phyloP scores from a whole-genome alignment of 2,329 filamentous ascomycete genomes.

The Neopestalotiopsis rosae region DNA sequence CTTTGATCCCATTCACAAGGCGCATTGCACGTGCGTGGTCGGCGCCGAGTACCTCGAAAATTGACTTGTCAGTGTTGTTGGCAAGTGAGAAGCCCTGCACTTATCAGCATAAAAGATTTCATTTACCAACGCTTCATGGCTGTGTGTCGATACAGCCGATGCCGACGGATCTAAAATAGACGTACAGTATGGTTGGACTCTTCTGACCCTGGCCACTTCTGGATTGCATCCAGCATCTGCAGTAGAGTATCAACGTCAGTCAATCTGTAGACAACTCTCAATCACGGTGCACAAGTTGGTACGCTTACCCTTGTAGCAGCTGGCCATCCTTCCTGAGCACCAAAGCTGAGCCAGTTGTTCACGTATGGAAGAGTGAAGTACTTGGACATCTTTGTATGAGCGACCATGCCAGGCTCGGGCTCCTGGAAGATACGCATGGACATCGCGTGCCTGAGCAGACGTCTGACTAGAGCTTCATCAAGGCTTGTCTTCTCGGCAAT shows the following conservation, averaged over 20 bases:
- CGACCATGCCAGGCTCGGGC: conserved; percentile 40
- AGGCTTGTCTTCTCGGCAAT: conserved; percentile 32
- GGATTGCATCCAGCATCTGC: conserved; percentile 36
- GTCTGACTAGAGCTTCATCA: conserved; percentile 25
- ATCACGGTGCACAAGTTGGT: neutral
- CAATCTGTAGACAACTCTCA: neutral
- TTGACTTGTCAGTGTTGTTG: conserved; percentile 6
- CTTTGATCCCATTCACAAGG: conserved; percentile 16
- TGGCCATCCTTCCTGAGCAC: conserved; percentile 36
- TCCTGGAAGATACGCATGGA: conserved; percentile 46
- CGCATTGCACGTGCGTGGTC: conserved; percentile 14
- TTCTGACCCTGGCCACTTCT: conserved; percentile 41
- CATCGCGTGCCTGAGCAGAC: conserved; percentile 45
- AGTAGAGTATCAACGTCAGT: neutral
- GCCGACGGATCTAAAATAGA: neutral
- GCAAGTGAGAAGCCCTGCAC: conserved; percentile 36
- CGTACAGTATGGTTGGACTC: conserved; percentile 40
- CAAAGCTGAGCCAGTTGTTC: conserved; percentile 29
- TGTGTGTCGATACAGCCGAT: too few relatives aligned
- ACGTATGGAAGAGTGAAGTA: conserved; percentile 35
- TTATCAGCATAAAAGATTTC: conserved; percentile 2
- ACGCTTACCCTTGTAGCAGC: conserved; percentile 31
- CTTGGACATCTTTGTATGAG: conserved; percentile 43
- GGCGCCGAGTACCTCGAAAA: conserved; percentile 7
- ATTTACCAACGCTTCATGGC: too few relatives aligned